Base-by-base conservation (phyloP, 805 yeast species). In the Lachancea fermentati region DNA sequence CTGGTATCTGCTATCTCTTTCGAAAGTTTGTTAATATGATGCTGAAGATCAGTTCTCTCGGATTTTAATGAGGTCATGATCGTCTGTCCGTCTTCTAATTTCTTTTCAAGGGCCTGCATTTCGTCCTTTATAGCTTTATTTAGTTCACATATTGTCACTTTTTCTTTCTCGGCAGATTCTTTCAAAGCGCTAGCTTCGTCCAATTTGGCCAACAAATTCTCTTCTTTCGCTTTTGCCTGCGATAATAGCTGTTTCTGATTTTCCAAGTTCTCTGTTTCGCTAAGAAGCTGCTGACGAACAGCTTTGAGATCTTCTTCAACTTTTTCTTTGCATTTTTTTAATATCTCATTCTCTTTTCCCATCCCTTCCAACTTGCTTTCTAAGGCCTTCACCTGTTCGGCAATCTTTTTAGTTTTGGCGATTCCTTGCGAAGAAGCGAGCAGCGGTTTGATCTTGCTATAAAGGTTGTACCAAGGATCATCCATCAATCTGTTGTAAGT, bases 381-480 rank as follows among this genome's bases (percentile, higher is more conserved):
- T 30, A 82, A 61, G 1, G 63, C 52, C 33, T 71, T 71, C 17
- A 86, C 63, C 42, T 81, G 75, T 17, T 76, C 78, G 42, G 74
- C 73, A 44, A 79, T 66, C 41, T 72, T 75, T 42, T 75, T 76
- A 3, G 78, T 68, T 53, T 78, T 81, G 30, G 74, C 63, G 4
- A 78, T 73, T 42, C 78, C 80, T 16, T 76, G 73, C 4, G 81
- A 73, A 33, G 80, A 85, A 44, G 69, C 77, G 11, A 88, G 63
- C 31, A 88, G 58, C 1, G 97, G 97, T 50, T 83, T 85, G 50
- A 91, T 66, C 39, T 76, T 75, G 15, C 78, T 67, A 44, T 79
- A 78, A 33, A 93, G 66, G 37, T 72, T 75, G 62, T 85, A 84
- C 98, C 98, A 93, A 14, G 84, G 83, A 55, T 79, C 79, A 8